These are phyloP conservation scores for Maudiozyma barnettii DNA, from an alignment of 805 yeast genomes.

Conservation along the genomic window DNA sequence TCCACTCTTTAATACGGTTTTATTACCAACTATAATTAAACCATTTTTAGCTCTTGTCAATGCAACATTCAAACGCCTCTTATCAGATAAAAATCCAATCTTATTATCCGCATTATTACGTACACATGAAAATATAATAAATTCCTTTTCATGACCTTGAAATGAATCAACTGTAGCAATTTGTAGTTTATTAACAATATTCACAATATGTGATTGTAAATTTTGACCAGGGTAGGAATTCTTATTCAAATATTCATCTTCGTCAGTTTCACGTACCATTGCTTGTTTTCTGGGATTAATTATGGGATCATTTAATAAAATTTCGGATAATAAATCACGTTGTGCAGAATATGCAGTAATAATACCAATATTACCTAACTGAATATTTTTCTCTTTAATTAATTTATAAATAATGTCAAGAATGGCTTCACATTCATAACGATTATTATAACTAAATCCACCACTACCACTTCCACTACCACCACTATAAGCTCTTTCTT, in stretches of 20 bases:
- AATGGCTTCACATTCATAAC: slow-evolving; percentile 42
- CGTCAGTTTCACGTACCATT: slow-evolving; percentile 45
- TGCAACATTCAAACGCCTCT: slow-evolving; percentile 60
- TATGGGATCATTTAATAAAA: slow-evolving; percentile 39
- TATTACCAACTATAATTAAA: slow-evolving; percentile 53
- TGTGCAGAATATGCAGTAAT: slow-evolving; percentile 75
- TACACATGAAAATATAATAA: slow-evolving; percentile 69
- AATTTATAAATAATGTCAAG: slow-evolving; percentile 40
- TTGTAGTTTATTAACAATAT: slow-evolving; percentile 36
- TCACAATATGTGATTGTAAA: slow-evolving; percentile 12
- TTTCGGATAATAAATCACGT: slow-evolving; percentile 48
- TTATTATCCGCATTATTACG: slow-evolving; percentile 47
- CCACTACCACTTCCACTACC: slow-evolving; percentile 33
- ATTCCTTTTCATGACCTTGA: slow-evolving; percentile 85
- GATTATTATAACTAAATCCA: slow-evolving; percentile 53
- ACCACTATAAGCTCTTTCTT: slow-evolving; percentile 39
- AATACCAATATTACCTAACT: slow-evolving; percentile 46
- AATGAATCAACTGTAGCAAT: slow-evolving; percentile 75
- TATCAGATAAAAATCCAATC: slow-evolving; percentile 55
- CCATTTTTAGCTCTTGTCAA: slow-evolving; percentile 62
- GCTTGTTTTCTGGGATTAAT: slow-evolving; percentile 46
- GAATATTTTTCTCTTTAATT: slow-evolving; percentile 44
- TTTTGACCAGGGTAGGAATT: slow-evolving; percentile 3
- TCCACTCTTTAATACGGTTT: slow-evolving; percentile 38
- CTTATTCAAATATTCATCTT: slow-evolving; percentile 45